Percentiles rank a stretch among this genome's conserved stretches.
phyloP scores from a whole-genome alignment of 163 green algal genomes.

The Scenedesmus sp. region DNA sequence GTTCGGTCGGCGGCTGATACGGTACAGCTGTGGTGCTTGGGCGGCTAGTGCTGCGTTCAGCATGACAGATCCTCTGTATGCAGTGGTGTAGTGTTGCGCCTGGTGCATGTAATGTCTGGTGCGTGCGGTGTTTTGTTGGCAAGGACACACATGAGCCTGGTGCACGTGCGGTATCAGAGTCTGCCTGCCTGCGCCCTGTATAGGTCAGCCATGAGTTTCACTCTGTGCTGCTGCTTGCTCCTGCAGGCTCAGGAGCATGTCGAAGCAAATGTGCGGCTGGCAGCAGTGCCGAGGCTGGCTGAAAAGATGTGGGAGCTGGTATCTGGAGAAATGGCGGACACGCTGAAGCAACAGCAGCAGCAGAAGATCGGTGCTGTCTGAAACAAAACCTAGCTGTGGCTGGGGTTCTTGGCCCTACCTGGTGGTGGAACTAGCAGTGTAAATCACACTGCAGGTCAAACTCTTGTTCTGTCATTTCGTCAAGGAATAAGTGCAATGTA shows the following conservation, averaged over 20 bases:
- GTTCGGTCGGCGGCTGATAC: background rate
- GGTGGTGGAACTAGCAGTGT: no score
- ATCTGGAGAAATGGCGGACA: background rate
- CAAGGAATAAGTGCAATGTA: background rate
- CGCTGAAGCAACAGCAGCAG: background rate
- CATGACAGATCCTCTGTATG: background rate
- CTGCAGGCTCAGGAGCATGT: conserved; percentile 53
- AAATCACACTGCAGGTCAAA: background rate
- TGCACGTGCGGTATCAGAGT: background rate
- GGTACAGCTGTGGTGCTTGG: background rate
- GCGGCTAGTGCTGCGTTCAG: background rate
- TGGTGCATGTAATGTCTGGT: background rate
- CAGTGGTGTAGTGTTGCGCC: background rate
- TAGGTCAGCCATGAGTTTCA: background rate
- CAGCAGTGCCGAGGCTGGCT: background rate
- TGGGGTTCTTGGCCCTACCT: background rate
- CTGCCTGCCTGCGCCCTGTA: background rate
- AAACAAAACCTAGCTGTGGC: background rate
- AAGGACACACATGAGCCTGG: background rate
- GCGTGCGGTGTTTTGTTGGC: background rate
- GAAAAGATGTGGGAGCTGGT: conserved; percentile 29
- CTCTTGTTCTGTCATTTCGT: background rate
- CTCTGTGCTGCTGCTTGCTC: background rate
- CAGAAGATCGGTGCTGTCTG: background rate
- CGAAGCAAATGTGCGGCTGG: conserved; percentile 38